Conservation (phyloP, 2,329 filamentous ascomycete genomes). For the Penicillium sp. region DNA sequence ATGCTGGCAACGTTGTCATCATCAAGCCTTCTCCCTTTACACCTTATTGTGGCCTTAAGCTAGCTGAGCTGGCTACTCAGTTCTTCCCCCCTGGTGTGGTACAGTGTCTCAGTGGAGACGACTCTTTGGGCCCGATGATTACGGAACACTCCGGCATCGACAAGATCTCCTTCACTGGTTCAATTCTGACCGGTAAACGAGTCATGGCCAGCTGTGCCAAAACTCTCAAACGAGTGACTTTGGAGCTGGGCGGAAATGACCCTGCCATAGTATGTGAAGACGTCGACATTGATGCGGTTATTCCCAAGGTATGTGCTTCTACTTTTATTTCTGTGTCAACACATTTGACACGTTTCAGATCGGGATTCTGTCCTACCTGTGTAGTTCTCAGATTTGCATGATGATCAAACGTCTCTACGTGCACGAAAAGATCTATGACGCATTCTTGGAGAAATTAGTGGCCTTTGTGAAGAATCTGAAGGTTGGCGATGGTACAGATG, state of each 20-base stretch:
- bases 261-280: constrained; percentile 56
- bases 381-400: constrained; percentile 58
- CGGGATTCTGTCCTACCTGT: constrained; percentile 52
- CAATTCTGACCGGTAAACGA: constrained; percentile 51
- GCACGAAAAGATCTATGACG: constrained; percentile 60
- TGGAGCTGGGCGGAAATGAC: constrained; percentile 58
- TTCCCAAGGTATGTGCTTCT: constrained; percentile 32
- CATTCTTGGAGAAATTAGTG: constrained; percentile 51
- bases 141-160: constrained; percentile 56
- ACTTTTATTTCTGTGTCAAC: background rate
- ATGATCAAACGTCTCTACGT: constrained; percentile 62
- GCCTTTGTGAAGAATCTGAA: constrained; percentile 46
- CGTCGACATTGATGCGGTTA: constrained; percentile 50
- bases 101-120: constrained; percentile 56
- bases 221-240: constrained; percentile 56
- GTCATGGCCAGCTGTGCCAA: constrained; percentile 52
- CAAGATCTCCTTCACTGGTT: constrained; percentile 62
- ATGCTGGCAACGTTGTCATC: constrained; percentile 57
- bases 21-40: constrained; percentile 53
- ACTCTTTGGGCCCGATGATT: constrained; percentile 55
- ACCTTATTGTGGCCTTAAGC: constrained; percentile 57
- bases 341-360: constrained; percentile 28
- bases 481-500: constrained; percentile 42
- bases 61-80: constrained; percentile 51
- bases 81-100: constrained; percentile 58